Evolutionary conservation across 257 asterid genomes (phyloP), one percentile per base, ranked within the genome.

Genomic region (Fraxinus anomala): DNA sequence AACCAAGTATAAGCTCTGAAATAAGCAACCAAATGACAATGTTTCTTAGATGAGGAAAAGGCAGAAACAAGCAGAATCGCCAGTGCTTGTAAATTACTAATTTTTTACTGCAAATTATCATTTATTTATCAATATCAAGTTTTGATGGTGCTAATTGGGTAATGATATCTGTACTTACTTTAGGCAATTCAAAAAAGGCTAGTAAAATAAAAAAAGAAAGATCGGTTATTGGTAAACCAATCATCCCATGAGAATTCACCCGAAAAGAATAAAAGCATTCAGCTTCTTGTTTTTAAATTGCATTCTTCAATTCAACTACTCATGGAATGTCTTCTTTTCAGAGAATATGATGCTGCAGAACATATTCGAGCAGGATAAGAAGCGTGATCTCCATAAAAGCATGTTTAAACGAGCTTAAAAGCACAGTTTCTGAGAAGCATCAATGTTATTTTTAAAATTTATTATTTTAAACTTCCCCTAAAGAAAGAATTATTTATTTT

Each of bases 321-420:
- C 19, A 3, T 17, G 51, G 13, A 6, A 9, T 73, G 77, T 34
- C 26, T 76, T 14, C 67, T 37, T 26, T 88, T 89, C 96, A 95
- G 98, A 93, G 89, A 84, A 93, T 79, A 86, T 90, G 96, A 86
- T 85, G 92, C 89, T 93, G 80, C 96, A 91, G 80, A 91, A 92
- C 92, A 91, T 93, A 86, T 95, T 95, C 28, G 96, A 95, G 87
- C 96, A 93, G 88, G 99, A 95, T 61, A 95, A 93, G 76, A 91
- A 90, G 84, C 88, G 96, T 93, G 66, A 81, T 95, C 93, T 33
- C 93, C 34, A 31, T 31, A 12, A 98, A 12, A 14, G 14, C 54
- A 10, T 44, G 3, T 12, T 14, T 5, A 14, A 19, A 1, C 6
- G 59, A 49, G n/a, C 59, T 47, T 49, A 54, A n/a, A 54, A 54